Conservation (phyloP, 257 asterid species). For the Salvia hispanica region DNA sequence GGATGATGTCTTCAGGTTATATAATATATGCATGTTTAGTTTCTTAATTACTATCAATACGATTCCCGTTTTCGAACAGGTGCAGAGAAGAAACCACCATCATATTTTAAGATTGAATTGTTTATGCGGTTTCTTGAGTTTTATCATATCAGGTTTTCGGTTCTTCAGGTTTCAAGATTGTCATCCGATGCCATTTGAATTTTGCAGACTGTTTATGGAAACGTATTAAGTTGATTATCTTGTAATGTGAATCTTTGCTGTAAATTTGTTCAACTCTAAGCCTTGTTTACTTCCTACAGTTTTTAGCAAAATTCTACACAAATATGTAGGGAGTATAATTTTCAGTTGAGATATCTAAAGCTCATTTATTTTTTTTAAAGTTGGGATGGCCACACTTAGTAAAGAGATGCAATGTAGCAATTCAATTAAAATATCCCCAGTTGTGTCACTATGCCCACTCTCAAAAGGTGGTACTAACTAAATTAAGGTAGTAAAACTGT, state of each 20-base stretch:
- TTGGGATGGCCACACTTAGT: neutral
- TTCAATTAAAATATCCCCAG: neutral
- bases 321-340: no score
- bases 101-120: neutral
- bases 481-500: no score
- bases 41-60: neutral
- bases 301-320: no score
- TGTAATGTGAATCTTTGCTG: neutral
- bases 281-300: neutral
- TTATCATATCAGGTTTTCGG: neutral
- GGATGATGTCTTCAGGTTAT: conserved; percentile 15
- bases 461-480: neutral
- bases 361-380: no score
- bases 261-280: neutral
- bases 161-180: neutral
- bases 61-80: neutral
- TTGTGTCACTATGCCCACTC: conserved; percentile 19
- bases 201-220: neutral
- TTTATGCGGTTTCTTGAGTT: neutral
- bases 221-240: neutral
- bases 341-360: no score
- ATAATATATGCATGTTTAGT: neutral
- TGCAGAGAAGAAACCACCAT: neutral
- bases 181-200: no score
- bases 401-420: neutral